phyloP scores from a whole-genome alignment of 2,329 filamentous ascomycete genomes.

The Sclerotinia trifoliorum region DNA sequence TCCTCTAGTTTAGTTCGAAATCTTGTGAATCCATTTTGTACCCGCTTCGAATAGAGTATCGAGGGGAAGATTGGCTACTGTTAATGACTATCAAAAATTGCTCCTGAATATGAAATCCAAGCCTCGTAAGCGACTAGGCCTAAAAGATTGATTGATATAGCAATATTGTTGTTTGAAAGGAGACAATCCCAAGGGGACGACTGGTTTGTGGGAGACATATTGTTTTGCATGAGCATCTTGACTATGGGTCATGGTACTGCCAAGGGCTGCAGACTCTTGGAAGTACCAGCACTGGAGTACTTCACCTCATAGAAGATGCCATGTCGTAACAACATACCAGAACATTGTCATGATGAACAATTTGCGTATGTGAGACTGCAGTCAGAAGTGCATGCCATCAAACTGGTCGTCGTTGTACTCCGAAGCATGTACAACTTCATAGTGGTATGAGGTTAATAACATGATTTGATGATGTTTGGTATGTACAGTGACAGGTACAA shows the following conservation, averaged over 20 bases:
- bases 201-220: conserved; percentile 21
- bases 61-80: conserved; percentile 17
- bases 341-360: conserved; percentile 1
- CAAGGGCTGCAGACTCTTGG: conserved; percentile 6
- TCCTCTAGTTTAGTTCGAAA: conserved; percentile 20
- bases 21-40: conserved; percentile 22
- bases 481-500: conserved; percentile 14
- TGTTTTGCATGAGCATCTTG: conserved; percentile 8
- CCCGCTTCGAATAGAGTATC: conserved; percentile 28
- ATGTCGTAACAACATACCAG: conserved; percentile 17
- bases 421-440: conserved; percentile 8
- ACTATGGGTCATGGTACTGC: neutral
- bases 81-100: neutral
- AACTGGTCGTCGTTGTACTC: conserved; percentile 12
- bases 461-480: conserved; percentile 18
- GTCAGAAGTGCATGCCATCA: conserved; percentile 9
- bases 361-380: conserved; percentile 13
- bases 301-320: conserved; percentile 11
- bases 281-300: conserved; percentile 1
- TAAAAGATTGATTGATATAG: neutral
- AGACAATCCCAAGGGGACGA: neutral
- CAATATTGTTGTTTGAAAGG: conserved; percentile 1
- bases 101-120: conserved; percentile 1
- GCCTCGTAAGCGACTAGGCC: conserved; percentile 5
- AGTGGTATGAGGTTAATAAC: conserved; percentile 18